Conservation (phyloP, 495 filamentous ascomycete species). For the Aspergillus steynii region DNA sequence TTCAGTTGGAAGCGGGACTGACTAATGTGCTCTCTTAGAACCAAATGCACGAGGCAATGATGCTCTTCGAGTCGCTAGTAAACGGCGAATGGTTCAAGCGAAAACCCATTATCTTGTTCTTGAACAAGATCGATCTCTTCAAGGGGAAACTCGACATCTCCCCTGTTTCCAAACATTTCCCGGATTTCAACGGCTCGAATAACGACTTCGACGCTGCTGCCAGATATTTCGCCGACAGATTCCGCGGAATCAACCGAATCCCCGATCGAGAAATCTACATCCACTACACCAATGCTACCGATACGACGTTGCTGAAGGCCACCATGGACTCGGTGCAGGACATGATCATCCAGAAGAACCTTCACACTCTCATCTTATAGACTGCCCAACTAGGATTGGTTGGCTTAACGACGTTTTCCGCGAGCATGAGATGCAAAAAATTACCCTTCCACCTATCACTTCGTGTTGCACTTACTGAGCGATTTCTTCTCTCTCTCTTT, state of each 20-base stretch:
- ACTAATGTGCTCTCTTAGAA: conserved; percentile 59
- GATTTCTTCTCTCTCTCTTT: conserved; percentile 16
- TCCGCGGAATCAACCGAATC: conserved; percentile 81
- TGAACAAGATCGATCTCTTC: conserved; percentile 99
- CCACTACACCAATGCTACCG: conserved; percentile 92
- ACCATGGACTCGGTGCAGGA: conserved; percentile 98
- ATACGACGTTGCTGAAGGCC: conserved; percentile 93
- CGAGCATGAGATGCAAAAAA: conserved; percentile 28
- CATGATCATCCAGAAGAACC: conserved; percentile 98
- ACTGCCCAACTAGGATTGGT: conserved; percentile 19
- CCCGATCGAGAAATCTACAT: conserved; percentile 88
- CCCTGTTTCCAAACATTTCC: conserved; percentile 87
- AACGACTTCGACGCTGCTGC: conserved; percentile 62
- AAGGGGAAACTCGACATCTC: conserved; percentile 80
- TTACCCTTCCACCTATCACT: conserved; percentile 21
- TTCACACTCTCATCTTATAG: conserved; percentile 93
- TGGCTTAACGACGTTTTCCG: conserved; percentile 27
- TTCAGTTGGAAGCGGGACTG: neutral
- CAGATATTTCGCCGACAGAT: conserved; percentile 89
- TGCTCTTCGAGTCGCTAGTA: conserved; percentile 96
- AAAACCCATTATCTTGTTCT: conserved; percentile 93
- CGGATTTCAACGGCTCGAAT: conserved; percentile 72
- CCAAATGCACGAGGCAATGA: conserved; percentile 99
- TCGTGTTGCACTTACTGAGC: conserved; percentile 23
- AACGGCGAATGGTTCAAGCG: conserved; percentile 98